These are phyloP conservation scores for Globisporangium nodosum DNA, from an alignment of 352 stramenopile genomes.

Conservation along the genomic window DNA sequence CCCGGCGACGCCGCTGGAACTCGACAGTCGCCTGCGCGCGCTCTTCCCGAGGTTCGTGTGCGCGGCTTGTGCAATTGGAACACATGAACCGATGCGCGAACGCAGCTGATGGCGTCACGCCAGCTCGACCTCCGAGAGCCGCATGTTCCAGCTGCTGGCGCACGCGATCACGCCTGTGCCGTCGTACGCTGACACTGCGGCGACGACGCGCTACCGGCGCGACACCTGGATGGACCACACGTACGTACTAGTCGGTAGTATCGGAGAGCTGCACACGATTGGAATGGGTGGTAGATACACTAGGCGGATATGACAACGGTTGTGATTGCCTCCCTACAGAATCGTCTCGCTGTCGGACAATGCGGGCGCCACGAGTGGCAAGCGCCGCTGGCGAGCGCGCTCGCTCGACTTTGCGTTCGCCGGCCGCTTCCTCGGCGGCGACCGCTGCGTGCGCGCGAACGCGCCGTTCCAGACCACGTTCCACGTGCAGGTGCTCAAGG, in stretches of 20 bases:
- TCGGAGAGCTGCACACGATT: neutral
- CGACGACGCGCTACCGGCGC: conserved; percentile 33
- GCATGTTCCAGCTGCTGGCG: conserved; percentile 67
- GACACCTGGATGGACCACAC: conserved; percentile 41
- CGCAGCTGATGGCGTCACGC: neutral
- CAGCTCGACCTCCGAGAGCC: conserved; percentile 47
- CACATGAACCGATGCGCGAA: neutral
- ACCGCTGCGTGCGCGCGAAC: conserved; percentile 67
- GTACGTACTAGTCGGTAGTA: conserved; percentile 18
- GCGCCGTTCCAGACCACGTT: conserved; percentile 53
- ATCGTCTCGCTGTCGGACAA: conserved; percentile 26
- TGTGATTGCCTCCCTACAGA: conserved; percentile 7
- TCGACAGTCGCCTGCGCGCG: conserved; percentile 29
- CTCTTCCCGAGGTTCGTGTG: conserved; percentile 42
- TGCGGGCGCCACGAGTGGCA: neutral
- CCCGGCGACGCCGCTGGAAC: conserved; percentile 18
- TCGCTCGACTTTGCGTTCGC: conserved; percentile 45
- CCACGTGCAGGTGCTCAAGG: conserved; percentile 51
- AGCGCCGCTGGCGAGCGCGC: conserved; percentile 2
- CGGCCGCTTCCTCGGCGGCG: conserved; percentile 41
- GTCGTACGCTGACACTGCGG: conserved; percentile 46
- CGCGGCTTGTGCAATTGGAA: neutral
- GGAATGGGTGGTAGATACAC: conserved; percentile 6
- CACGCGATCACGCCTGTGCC: conserved; percentile 61
- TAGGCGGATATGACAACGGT: neutral